phyloP scores from a whole-genome alignment of 2,329 filamentous ascomycete species.

The Phaeomoniella chlamydospora region DNA sequence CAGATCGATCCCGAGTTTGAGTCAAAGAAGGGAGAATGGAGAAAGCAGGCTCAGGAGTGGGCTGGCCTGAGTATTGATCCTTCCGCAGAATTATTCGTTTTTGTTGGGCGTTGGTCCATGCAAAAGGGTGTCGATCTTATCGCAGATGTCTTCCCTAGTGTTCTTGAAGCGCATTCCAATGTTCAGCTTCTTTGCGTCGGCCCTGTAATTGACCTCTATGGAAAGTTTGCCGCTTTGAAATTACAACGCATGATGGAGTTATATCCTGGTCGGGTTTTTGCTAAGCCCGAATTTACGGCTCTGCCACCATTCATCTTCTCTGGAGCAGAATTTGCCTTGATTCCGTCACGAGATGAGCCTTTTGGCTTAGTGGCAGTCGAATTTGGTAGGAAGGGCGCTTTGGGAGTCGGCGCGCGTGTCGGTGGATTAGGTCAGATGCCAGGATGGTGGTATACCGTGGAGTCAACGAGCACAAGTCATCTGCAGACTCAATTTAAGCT shows the following conservation, averaged over 20 bases:
- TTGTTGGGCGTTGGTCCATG: constrained; percentile 53
- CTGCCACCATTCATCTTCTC: constrained; percentile 50
- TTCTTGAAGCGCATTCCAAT: constrained; percentile 43
- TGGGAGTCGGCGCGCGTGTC: constrained; percentile 50
- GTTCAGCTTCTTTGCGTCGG: constrained; percentile 48
- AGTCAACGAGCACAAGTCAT: constrained; percentile 47
- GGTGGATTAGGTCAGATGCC: constrained; percentile 54
- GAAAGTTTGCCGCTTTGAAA: constrained; percentile 51
- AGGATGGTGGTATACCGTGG: constrained; percentile 55
- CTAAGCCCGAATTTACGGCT: constrained; percentile 50
- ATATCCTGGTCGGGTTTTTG: constrained; percentile 49
- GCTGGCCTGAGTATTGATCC: constrained; percentile 46
- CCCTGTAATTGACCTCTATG: constrained; percentile 52
- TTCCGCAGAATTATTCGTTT: constrained; percentile 48
- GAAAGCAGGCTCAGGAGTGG: constrained; percentile 50
- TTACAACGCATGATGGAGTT: constrained; percentile 46
- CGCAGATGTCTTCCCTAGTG: constrained; percentile 49
- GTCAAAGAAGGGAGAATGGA: constrained; percentile 32
- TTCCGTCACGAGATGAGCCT: constrained; percentile 53
- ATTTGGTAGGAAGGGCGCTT: constrained; percentile 50
- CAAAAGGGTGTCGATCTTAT: constrained; percentile 55
- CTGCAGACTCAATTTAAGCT: constrained; percentile 48
- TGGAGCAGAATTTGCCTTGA: constrained; percentile 51
- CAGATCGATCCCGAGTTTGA: constrained; percentile 39
- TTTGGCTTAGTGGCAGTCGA: constrained; percentile 54